A percentile compares a stretch with the other conserved stretches of the same genome.
These are phyloP conservation scores for Licmophora abbreviata DNA, from an alignment of 108 stramenopile species.

Conservation along the genomic window DNA sequence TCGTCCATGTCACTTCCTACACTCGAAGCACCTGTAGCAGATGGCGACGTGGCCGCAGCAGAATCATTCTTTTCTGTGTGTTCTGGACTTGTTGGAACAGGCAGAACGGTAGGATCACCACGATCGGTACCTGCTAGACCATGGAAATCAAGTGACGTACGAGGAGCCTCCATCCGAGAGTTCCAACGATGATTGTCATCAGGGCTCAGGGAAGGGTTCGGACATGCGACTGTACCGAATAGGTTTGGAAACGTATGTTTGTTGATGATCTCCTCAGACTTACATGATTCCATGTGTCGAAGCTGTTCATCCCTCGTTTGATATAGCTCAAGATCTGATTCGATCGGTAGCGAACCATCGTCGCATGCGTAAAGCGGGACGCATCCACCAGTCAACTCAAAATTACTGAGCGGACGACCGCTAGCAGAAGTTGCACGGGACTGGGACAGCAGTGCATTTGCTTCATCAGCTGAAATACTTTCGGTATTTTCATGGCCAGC, in stretches of 20 bases:
- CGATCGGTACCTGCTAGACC: not conserved
- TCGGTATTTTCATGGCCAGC: conserved; percentile 20
- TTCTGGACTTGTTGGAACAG: too few relatives aligned
- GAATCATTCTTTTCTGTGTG: not conserved
- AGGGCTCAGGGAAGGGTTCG: conserved; percentile 59
- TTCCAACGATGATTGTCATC: conserved; percentile 84
- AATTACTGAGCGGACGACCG: conserved; percentile 67
- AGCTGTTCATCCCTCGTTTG: conserved; percentile 82
- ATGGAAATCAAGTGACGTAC: not conserved
- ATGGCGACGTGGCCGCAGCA: not conserved
- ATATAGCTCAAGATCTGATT: conserved; percentile 68
- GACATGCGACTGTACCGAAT: conserved; percentile 69
- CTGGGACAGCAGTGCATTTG: conserved; percentile 4
- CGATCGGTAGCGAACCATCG: conserved; percentile 68
- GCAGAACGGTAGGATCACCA: not conserved
- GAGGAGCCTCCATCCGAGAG: conserved; percentile 19
- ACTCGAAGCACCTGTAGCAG: not conserved
- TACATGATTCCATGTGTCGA: conserved; percentile 35
- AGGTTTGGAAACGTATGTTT: conserved; percentile 63
- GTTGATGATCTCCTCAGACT: conserved; percentile 64
- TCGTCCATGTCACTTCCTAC: too few relatives aligned
- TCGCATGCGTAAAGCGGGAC: conserved; percentile 76
- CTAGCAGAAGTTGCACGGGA: conserved; percentile 18
- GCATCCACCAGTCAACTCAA: conserved; percentile 73
- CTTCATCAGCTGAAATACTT: conserved; percentile 16